Percentiles rank a stretch among this genome's conserved stretches.
These are phyloP conservation scores for Fennellomyces sp. DNA, from an alignment of 371 early-diverging fungal genomes.

Conservation along the genomic window DNA sequence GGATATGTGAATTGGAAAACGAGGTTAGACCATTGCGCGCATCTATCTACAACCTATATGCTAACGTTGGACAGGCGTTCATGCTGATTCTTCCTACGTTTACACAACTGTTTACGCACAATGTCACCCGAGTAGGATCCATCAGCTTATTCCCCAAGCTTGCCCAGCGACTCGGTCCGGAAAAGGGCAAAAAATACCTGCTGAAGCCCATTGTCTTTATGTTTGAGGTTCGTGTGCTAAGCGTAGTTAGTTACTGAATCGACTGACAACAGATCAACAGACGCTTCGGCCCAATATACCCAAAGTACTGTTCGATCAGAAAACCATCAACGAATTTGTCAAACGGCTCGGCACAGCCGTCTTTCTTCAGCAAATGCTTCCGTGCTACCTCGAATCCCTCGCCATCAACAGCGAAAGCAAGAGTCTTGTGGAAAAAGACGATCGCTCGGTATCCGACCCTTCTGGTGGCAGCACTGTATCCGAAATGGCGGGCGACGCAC, in stretches of 20 bases:
- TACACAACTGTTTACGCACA: slow-evolving; percentile 54
- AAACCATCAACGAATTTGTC: slow-evolving; percentile 54
- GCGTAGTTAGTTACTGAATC: not conserved
- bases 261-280: slow-evolving; percentile 19
- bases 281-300: slow-evolving; percentile 59
- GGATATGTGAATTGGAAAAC: slow-evolving; percentile 61
- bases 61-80: slow-evolving; percentile 63
- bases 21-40: too few relatives aligned
- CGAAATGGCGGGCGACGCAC: slow-evolving; percentile 53
- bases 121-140: slow-evolving; percentile 55
- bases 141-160: slow-evolving; percentile 62
- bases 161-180: slow-evolving; percentile 59
- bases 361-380: slow-evolving; percentile 64
- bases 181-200: slow-evolving; percentile 52
- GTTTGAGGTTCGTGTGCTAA: slow-evolving; percentile 51
- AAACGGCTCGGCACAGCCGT: slow-evolving; percentile 55
- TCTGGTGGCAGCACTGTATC: slow-evolving; percentile 11
- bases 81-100: slow-evolving; percentile 62
- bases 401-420: slow-evolving; percentile 20
- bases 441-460: not conserved
- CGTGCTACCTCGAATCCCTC: slow-evolving; percentile 64
- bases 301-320: slow-evolving; percentile 44
- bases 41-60: not conserved
- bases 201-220: slow-evolving; percentile 63
- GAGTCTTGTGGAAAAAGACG: slow-evolving; percentile 15